phyloP scores from a whole-genome alignment of 2,329 filamentous ascomycete genomes.

The Parasarocladium wereldwijsianum region DNA sequence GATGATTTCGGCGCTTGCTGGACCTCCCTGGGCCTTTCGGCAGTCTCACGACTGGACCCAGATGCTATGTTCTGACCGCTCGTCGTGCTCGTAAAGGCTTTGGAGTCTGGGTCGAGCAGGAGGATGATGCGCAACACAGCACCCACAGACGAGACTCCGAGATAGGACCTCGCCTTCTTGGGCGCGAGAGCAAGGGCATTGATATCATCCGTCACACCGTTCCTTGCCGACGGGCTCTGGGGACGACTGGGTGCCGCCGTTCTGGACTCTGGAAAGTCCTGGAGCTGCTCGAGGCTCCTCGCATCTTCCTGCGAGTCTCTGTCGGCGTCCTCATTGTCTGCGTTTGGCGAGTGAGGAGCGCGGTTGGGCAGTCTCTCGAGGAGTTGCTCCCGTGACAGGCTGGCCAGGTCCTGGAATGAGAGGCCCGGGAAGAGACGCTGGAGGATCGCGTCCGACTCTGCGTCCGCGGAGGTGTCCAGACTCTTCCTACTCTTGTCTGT shows the following conservation, averaged over 20 bases:
- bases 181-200: slow-evolving; percentile 1
- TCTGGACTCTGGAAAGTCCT: slow-evolving; percentile 1
- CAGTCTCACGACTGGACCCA: not conserved
- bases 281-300: slow-evolving; percentile 1
- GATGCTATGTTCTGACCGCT: not conserved
- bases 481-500: too few species aligned
- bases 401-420: not conserved
- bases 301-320: not conserved
- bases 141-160: not conserved
- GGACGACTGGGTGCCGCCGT: slow-evolving; percentile 1
- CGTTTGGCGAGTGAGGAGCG: not conserved
- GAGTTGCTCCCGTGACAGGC: slow-evolving; percentile 1
- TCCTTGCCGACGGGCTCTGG: not conserved
- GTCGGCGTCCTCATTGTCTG: not conserved
- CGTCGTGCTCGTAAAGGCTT: not conserved
- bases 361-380: not conserved
- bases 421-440: not conserved
- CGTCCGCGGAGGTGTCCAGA: too few species aligned
- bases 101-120: slow-evolving; percentile 1
- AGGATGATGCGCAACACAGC: slow-evolving; percentile 1
- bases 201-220: slow-evolving; percentile 3
- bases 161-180: slow-evolving; percentile 1
- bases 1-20: not conserved
- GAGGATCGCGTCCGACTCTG: not conserved
- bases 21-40: not conserved